Percentiles rank a stretch among this genome's conserved stretches.
phyloP scores from a whole-genome alignment of 148 eudicot species.

The Tetragonia tetragonoides region DNA sequence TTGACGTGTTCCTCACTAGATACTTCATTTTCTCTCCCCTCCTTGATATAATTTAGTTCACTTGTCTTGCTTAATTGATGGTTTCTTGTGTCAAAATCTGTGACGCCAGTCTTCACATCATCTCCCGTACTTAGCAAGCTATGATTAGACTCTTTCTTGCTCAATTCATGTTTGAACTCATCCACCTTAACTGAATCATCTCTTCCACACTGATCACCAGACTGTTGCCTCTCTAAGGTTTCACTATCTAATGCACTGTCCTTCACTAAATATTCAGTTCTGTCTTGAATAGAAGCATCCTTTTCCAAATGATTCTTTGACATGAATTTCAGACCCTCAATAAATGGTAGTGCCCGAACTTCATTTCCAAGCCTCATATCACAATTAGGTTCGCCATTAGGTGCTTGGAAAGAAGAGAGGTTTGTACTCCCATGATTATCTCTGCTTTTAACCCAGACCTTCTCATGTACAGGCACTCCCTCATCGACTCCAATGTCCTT shows the following conservation, averaged over 20 bases:
- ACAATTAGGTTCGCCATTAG: conserved; percentile 14
- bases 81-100: conserved; percentile 13
- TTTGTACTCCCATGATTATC: conserved; percentile 24
- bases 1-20: conserved; percentile 21
- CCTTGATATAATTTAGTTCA: conserved; percentile 24
- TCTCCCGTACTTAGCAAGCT: conserved; percentile 8
- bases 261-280: conserved; percentile 13
- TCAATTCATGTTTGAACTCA: conserved; percentile 20
- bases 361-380: conserved; percentile 21
- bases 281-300: neutral
- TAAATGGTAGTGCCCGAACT: conserved; percentile 19
- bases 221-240: conserved; percentile 13
- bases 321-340: conserved; percentile 26
- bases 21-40: conserved; percentile 25
- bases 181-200: conserved; percentile 20
- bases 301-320: conserved; percentile 23
- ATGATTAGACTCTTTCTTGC: conserved; percentile 13
- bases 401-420: conserved; percentile 20
- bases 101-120: conserved; percentile 2
- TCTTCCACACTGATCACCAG: conserved; percentile 24
- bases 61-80: conserved; percentile 17
- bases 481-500: conserved; percentile 86
- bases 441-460: conserved; percentile 33
- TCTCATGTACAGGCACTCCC: conserved; percentile 49
- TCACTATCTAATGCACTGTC: conserved; percentile 19